Conservation (phyloP, 345 rosid genomes). For the Ailanthus altissimus region DNA sequence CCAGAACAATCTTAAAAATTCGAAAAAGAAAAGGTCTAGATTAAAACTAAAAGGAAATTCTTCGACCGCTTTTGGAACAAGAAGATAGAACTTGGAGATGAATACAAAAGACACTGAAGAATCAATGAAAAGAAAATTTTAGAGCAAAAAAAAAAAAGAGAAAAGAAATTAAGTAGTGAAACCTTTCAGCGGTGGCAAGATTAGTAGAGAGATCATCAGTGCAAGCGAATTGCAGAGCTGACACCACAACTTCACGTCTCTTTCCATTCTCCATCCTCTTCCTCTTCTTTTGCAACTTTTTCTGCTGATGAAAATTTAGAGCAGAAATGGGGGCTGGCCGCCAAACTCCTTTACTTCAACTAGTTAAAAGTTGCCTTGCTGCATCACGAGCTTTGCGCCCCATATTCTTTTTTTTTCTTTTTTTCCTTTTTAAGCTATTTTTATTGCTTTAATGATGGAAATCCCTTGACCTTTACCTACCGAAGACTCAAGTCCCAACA, state of each 20-base stretch:
- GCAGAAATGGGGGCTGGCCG: neutral
- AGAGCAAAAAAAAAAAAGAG: neutral
- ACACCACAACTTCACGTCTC: slow-evolving; percentile 55
- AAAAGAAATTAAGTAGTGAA: neutral
- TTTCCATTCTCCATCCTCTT: slow-evolving; percentile 34
- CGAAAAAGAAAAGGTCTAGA: neutral
- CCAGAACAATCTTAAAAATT: neutral
- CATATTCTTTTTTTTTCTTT: neutral
- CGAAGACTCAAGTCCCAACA: too few relatives aligned
- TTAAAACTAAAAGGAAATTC: neutral
- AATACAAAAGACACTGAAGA: neutral
- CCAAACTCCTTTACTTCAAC: neutral
- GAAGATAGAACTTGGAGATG: neutral
- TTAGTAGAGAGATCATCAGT: slow-evolving; percentile 74
- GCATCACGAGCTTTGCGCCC: neutral
- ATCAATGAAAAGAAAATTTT: too few relatives aligned
- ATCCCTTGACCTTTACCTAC: too few relatives aligned
- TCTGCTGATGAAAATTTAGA: too few relatives aligned
- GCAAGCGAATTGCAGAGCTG: slow-evolving; percentile 83
- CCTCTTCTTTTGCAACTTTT: neutral
- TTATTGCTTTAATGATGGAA: too few relatives aligned
- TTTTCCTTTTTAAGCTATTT: too few relatives aligned
- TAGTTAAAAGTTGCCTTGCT: neutral
- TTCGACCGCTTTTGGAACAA: neutral
- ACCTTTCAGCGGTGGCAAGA: slow-evolving; percentile 79